Conservation (phyloP, 2,329 filamentous ascomycete genomes). For the Cercospora zeae-maydis region DNA sequence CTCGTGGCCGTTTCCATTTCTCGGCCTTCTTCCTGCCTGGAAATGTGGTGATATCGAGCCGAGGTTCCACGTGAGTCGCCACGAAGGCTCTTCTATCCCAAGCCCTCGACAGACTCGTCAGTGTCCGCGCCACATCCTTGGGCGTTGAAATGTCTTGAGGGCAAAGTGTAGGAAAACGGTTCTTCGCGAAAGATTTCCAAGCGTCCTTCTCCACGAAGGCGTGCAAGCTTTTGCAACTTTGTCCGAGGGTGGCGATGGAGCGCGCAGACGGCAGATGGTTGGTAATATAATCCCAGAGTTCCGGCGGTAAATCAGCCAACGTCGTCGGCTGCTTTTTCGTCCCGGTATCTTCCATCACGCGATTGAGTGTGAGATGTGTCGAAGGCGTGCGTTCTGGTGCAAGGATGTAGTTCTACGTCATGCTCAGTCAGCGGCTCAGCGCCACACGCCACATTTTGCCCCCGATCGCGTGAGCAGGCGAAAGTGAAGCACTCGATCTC, state of each 20-base stretch:
- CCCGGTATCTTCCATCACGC: neutral
- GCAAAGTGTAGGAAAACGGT: conserved; percentile 44
- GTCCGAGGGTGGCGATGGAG: conserved; percentile 44
- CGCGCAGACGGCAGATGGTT: conserved; percentile 45
- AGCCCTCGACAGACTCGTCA: conserved; percentile 56
- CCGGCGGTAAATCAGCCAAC: conserved; percentile 38
- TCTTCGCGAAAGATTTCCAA: conserved; percentile 49
- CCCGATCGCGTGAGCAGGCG: neutral
- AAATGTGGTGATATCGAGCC: conserved; percentile 36
- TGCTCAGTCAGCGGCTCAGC: conserved; percentile 5
- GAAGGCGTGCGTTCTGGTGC: neutral
- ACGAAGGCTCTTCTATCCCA: conserved; percentile 56
- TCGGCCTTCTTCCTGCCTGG: conserved; percentile 28
- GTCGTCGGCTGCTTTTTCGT: conserved; percentile 19
- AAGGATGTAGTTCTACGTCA: neutral
- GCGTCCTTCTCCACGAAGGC: conserved; percentile 45
- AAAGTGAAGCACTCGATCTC: neutral
- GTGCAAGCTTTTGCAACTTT: conserved; percentile 47
- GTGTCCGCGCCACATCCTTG: conserved; percentile 51
- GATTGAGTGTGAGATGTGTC: neutral
- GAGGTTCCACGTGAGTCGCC: conserved; percentile 51
- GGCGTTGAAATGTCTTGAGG: conserved; percentile 41
- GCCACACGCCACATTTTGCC: neutral
- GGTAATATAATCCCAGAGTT: conserved; percentile 40
- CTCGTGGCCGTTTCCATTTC: conserved; percentile 42